Conservation (phyloP, 257 asterid genomes). For the Verbena officinalis region DNA sequence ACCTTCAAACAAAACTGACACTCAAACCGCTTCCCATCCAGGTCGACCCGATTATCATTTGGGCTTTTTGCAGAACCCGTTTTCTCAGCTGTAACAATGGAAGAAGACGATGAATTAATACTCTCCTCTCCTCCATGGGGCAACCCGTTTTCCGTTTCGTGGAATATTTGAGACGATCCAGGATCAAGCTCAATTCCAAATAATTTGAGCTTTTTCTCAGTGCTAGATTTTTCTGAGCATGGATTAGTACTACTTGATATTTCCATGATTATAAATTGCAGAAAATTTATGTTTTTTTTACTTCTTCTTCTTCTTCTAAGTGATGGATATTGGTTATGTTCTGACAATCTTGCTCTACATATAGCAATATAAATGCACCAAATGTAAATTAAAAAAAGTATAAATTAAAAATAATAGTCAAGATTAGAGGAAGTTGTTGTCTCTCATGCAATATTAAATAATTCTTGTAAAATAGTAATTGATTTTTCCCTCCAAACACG, state of each 20-base stretch:
- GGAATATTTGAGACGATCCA: background rate
- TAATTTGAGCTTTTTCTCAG: constrained; percentile 54
- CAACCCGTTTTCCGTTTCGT: background rate
- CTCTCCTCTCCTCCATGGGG: constrained; percentile 49
- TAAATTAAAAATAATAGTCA: constrained; percentile 40
- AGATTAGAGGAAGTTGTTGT: constrained; percentile 25
- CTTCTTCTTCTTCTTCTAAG: constrained; percentile 24
- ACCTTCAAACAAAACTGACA: constrained; percentile 65
- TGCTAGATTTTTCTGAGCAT: constrained; percentile 36
- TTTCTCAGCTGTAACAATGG: constrained; percentile 45
- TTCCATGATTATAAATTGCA: constrained; percentile 40
- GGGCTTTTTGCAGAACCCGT: background rate
- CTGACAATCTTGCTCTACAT: constrained; percentile 33
- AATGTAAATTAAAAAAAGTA: constrained; percentile 34
- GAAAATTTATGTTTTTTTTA: background rate
- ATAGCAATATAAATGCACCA: constrained; percentile 22
- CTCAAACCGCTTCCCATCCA: constrained; percentile 49
- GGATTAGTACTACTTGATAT: constrained; percentile 28
- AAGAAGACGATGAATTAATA: constrained; percentile 51
- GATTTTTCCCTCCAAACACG: no score
- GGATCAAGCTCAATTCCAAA: constrained; percentile 65
- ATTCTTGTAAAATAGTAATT: background rate
- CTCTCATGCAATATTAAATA: constrained; percentile 33
- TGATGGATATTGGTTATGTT: constrained; percentile 29
- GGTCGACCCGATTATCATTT: background rate